phyloP scores from a whole-genome alignment of 2,329 filamentous ascomycete species.

The Ambrosiella beaveri region DNA sequence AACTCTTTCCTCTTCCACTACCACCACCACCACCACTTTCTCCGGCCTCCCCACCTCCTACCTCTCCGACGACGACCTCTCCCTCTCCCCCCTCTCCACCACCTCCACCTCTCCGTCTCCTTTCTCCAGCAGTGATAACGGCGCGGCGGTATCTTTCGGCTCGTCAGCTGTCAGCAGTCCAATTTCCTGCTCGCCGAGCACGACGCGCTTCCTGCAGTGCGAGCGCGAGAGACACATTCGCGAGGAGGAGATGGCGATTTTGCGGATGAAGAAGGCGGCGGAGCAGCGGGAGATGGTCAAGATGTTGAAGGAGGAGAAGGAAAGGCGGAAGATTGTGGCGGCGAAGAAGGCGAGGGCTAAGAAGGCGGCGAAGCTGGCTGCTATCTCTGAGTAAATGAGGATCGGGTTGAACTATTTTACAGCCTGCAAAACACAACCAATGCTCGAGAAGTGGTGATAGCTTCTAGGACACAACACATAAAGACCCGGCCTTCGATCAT shows the following conservation, averaged over 20 bases:
- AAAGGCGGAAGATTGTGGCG: slow-evolving; percentile 29
- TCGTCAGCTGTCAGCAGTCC: slow-evolving; percentile 5
- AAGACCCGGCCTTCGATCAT: not conserved
- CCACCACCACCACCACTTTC: slow-evolving; percentile 17
- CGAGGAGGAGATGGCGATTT: slow-evolving; percentile 19
- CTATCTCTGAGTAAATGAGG: slow-evolving; percentile 31
- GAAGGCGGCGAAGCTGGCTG: slow-evolving; percentile 35
- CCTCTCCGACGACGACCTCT: slow-evolving; percentile 16
- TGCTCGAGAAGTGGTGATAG: not conserved
- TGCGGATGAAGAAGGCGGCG: slow-evolving; percentile 29
- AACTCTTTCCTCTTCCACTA: slow-evolving; percentile 24
- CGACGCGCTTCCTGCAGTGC: slow-evolving; percentile 8
- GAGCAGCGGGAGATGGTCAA: slow-evolving; percentile 36
- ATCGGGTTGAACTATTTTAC: not conserved
- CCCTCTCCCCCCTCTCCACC: not conserved
- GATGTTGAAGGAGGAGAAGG: slow-evolving; percentile 36
- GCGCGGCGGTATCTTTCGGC: slow-evolving; percentile 2
- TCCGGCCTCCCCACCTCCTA: slow-evolving; percentile 15
- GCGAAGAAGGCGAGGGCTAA: slow-evolving; percentile 28
- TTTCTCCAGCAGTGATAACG: slow-evolving; percentile 1
- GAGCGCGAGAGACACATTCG: slow-evolving; percentile 8
- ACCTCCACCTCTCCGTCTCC: not conserved
- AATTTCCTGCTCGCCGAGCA: not conserved
- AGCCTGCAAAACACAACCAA: not conserved
- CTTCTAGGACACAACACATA: not conserved